Base-by-base conservation (phyloP, 805 yeast species). In the Isabelozyma gotoi region DNA sequence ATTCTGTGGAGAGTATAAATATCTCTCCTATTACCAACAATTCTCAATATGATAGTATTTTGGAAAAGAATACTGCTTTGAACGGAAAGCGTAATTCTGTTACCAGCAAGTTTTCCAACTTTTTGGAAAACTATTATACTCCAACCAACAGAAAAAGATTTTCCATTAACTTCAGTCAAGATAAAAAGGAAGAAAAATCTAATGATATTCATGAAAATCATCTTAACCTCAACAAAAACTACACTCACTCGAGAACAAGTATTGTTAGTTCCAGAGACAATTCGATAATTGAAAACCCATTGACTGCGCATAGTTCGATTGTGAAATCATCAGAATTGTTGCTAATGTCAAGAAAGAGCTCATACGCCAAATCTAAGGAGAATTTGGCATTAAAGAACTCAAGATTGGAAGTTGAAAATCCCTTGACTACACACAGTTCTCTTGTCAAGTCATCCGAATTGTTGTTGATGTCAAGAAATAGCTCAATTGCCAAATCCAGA, bases 81-180 rank as follows among this genome's bases (percentile, higher is more conserved):
- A 27, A 40, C 8, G 32, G 31, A 8, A 29, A 37, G 18, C 20
- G 43, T 11, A 40, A 55, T 24, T 56, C 60, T 2, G 17, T 58
- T 11, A 49, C 61, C 2, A 50, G 51, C 27, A 42, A 50, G 19
- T 45, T 59, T 21, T 43, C 44, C 33, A 42, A 44, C 5, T 44
- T 59, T 4, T 51, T 54, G 52, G 62, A 53, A 35, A 42, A 35
- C 33, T 59, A 57, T 43, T 36, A 50, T 11, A 35, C 44, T 12
- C 61, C 62, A n/a, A 48, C 42, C 33, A 44, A 53, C 19, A 45
- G 53, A 24, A 55, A 53, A 37, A 41, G 60, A 6, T 44, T 55
- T 15, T 55, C 59, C 3, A 43, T 53, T 7, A 24, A n/a, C 7
- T 24, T 24, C 10, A 10, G 12, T n/a, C 29, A 10, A 14, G 29